Percentiles rank a stretch among this genome's conserved stretches.
phyloP scores from a whole-genome alignment of 129 eudicot genomes.

The Erigeron canadensis region DNA sequence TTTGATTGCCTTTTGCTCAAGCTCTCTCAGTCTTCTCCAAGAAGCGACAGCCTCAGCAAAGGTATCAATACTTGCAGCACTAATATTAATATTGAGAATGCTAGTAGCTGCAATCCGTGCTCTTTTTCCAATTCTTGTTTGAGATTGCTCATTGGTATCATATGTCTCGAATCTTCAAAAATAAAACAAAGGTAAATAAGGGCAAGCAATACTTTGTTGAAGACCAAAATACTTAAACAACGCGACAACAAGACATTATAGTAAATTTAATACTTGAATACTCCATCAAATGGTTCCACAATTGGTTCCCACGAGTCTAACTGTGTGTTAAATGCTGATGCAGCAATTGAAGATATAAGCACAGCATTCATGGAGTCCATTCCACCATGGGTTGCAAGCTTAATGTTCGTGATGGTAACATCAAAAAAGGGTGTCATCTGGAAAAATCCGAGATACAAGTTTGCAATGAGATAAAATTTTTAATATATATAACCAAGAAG shows the following conservation, averaged over 20 bases:
- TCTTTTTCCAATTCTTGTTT: slow-evolving; percentile 58
- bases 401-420: slow-evolving; percentile 80
- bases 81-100: slow-evolving; percentile 72
- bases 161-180: slow-evolving; percentile 81
- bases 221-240: background rate
- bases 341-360: slow-evolving; percentile 78
- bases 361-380: slow-evolving; percentile 91
- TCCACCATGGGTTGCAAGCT: slow-evolving; percentile 95
- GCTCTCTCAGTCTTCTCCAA: slow-evolving; percentile 84
- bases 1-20: slow-evolving; percentile 84
- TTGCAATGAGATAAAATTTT: slow-evolving; percentile 2
- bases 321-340: slow-evolving; percentile 84
- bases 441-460: slow-evolving; percentile 22
- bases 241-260: background rate
- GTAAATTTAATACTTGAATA: slow-evolving; percentile 65
- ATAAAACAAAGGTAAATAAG: slow-evolving; percentile 19
- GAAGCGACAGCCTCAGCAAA: slow-evolving; percentile 68
- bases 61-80: slow-evolving; percentile 85
- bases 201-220: slow-evolving; percentile 3
- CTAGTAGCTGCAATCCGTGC: slow-evolving; percentile 90
- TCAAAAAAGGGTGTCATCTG: slow-evolving; percentile 98
- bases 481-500: background rate
- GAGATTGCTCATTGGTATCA: slow-evolving; percentile 47
- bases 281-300: slow-evolving; percentile 96
- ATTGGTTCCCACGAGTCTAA: slow-evolving; percentile 99